These are phyloP conservation scores for Clathrospora elynae DNA, from an alignment of 2,329 filamentous ascomycete genomes.

Conservation along the genomic window DNA sequence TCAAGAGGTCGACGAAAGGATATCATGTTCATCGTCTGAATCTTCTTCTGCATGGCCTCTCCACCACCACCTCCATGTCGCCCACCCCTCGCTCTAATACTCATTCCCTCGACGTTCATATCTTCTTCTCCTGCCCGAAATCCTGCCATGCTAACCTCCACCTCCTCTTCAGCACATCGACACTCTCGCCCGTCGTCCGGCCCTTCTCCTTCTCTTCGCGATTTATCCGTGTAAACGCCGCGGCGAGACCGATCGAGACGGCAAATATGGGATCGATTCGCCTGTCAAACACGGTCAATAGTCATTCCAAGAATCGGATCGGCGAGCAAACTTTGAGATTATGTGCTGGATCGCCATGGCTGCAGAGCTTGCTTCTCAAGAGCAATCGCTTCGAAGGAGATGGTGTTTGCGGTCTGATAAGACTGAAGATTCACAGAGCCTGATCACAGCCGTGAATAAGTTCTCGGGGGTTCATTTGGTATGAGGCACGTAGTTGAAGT, in stretches of 20 bases:
- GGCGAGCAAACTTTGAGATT: slow-evolving; percentile 51
- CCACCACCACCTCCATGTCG: no score
- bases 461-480: no score
- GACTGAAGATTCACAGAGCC: no score
- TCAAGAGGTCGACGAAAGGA: no score
- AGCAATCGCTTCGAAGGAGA: neutral
- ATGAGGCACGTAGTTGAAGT: slow-evolving; percentile 8
- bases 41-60: no score
- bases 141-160: slow-evolving; percentile 39
- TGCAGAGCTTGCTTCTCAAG: slow-evolving; percentile 1
- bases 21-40: no score
- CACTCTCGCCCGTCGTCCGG: slow-evolving; percentile 43
- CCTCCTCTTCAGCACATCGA: slow-evolving; percentile 51
- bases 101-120: no score
- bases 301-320: neutral
- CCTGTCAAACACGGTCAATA: slow-evolving; percentile 31
- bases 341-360: slow-evolving; percentile 48
- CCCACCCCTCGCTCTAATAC: no score
- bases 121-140: neutral
- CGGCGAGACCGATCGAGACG: slow-evolving; percentile 53
- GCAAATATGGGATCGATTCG: slow-evolving; percentile 57
- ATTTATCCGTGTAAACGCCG: slow-evolving; percentile 49
- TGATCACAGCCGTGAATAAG: no score
- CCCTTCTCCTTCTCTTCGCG: slow-evolving; percentile 57
- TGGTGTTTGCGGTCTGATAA: no score